phyloP scores from a whole-genome alignment of 2,329 filamentous ascomycete genomes.

The Elsinoe arachidis region DNA sequence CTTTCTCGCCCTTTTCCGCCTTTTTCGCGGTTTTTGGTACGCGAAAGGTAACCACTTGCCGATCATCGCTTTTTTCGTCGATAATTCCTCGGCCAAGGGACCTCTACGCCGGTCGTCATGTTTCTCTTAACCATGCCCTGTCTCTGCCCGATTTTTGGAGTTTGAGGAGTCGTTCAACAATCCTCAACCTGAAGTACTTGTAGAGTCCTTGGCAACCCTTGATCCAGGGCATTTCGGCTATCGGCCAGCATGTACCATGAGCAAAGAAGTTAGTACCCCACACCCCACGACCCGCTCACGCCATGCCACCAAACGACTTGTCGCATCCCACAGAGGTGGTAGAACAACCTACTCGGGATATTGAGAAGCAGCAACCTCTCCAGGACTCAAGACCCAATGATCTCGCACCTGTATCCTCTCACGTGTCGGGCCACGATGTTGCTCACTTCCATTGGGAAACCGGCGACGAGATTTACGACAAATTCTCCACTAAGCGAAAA shows the following conservation, averaged over 20 bases:
- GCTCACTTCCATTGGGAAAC: conserved; percentile 31
- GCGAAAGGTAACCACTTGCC: too few species aligned
- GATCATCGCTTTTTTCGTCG: too few species aligned
- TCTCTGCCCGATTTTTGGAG: neutral
- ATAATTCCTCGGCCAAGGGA: too few species aligned
- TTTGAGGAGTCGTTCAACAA: neutral
- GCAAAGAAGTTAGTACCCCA: neutral
- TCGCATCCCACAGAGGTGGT: conserved; percentile 2
- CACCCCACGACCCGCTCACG: neutral
- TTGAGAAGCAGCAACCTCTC: neutral
- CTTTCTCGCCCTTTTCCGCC: too few species aligned
- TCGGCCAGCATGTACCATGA: neutral
- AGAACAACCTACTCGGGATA: neutral
- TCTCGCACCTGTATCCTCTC: conserved; percentile 17
- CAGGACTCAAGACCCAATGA: neutral
- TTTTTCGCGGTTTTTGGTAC: too few species aligned
- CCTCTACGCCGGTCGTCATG: too few species aligned
- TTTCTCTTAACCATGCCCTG: too few species aligned
- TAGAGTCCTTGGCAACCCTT: neutral
- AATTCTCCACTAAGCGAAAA: conserved; percentile 55
- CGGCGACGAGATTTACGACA: conserved; percentile 53
- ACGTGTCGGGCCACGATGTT: conserved; percentile 19
- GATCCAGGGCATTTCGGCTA: neutral
- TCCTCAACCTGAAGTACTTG: neutral
- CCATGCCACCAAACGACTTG: neutral